Evolutionary conservation across 805 yeast genomes (phyloP).

Genomic region (Saccharomycopsis malanga): DNA sequence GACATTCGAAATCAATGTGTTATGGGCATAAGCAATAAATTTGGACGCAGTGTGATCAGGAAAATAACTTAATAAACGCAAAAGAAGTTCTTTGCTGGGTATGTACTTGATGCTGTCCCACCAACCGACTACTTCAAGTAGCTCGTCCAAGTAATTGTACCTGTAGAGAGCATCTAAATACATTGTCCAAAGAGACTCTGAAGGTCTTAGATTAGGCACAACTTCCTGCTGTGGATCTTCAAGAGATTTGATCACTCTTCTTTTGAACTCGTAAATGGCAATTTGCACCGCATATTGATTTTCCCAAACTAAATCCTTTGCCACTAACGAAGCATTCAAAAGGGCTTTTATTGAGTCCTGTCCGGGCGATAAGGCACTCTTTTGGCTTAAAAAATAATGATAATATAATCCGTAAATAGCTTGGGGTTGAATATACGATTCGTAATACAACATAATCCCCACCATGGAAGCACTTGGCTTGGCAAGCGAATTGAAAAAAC

Average conservation of each 20-base stretch:
- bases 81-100: slow-evolving; percentile 34
- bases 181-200: slow-evolving; percentile 40
- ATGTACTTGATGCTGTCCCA: slow-evolving; percentile 42
- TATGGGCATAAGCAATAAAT: not conserved
- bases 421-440: slow-evolving; percentile 30
- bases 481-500: slow-evolving; percentile 22
- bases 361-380: not conserved
- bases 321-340: slow-evolving; percentile 39
- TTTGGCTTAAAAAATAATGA: slow-evolving; percentile 16
- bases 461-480: slow-evolving; percentile 22
- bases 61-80: not conserved
- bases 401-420: slow-evolving; percentile 28
- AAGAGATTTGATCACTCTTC: slow-evolving; percentile 31
- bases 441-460: slow-evolving; percentile 26
- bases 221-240: not conserved
- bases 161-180: slow-evolving; percentile 45
- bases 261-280: slow-evolving; percentile 50
- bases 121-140: slow-evolving; percentile 45
- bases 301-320: slow-evolving; percentile 38
- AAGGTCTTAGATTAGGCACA: slow-evolving; percentile 32
- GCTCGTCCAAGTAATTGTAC: slow-evolving; percentile 41
- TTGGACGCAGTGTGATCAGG: slow-evolving; percentile 3
- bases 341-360: slow-evolving; percentile 34
- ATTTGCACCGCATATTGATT: slow-evolving; percentile 49
- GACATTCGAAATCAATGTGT: not conserved